Conservation (phyloP, 208 protist genomes). For the Sergeia podlipaevii region DNA sequence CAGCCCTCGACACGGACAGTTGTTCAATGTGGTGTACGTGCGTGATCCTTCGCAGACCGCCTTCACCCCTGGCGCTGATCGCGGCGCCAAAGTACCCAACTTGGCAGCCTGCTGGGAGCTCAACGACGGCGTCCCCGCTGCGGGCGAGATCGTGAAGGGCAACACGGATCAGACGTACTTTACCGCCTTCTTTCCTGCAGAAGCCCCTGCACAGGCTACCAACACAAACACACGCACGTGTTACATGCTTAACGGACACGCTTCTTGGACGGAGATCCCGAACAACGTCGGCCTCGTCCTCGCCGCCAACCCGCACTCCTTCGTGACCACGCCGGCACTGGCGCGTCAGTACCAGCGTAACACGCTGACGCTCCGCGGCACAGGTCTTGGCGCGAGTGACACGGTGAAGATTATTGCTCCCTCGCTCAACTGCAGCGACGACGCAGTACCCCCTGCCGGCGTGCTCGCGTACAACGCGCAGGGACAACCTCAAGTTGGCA, state of each 20-base stretch:
- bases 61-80: constrained; percentile 65
- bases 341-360: constrained; percentile 49
- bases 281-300: constrained; percentile 38
- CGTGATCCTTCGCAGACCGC: constrained; percentile 32
- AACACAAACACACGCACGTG: constrained; percentile 47
- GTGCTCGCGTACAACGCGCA: constrained; percentile 40
- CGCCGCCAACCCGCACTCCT: constrained; percentile 70
- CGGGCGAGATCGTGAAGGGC: constrained; percentile 44
- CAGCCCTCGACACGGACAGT: constrained; percentile 65
- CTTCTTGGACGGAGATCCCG: constrained; percentile 75
- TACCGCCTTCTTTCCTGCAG: constrained; percentile 47
- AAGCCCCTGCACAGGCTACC: constrained; percentile 20
- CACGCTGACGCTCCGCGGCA: constrained; percentile 54
- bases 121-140: constrained; percentile 10
- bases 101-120: constrained; percentile 76
- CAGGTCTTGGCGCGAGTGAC: constrained; percentile 44
- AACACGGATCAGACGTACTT: constrained; percentile 49
- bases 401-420: constrained; percentile 69
- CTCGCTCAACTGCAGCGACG: constrained; percentile 59
- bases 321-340: constrained; percentile 40
- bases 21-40: constrained; percentile 55
- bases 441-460: constrained; percentile 39
- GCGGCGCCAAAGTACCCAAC: constrained; percentile 36
- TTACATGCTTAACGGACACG: constrained; percentile 45
- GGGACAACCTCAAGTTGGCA: constrained; percentile 12